Evolutionary conservation across 2,329 filamentous ascomycete species (phyloP), one percentile per base, ranked within the genome.

Genomic region (Trichothecium sympodiale): DNA sequence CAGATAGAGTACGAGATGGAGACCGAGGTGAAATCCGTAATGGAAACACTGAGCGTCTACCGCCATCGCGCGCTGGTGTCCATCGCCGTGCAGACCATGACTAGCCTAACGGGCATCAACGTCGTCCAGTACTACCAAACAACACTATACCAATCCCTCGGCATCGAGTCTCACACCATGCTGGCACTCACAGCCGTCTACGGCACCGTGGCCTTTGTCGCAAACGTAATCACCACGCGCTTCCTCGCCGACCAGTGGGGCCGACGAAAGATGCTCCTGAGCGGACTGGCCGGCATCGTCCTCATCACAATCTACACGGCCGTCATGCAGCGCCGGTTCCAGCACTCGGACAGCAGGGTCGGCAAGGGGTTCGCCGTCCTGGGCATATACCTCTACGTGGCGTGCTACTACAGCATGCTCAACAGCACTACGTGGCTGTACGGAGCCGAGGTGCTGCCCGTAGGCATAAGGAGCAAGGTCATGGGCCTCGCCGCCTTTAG

Each of bases 361-460:
- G 72, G 72, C 27, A 75, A 77, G 45, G 72, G 69, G 1, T 77
- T 76, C 46, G 68, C 72, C 1, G 64, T 77, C 18, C 53, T 76
- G 2, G 72, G 71, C 0, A 75, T 77, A 17, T 77, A 74, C 40
- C 54, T 76, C 1, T 76, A 75, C 41, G 71, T 69, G 2, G 62
- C 73, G 3, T 58, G 52, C 14, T 76, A 73, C 43, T 74, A 70
- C 41, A 58, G 60, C 15, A 63, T 71, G 59, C 59, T 73, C 12
- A 71, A 71, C 46, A 66, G 61, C 43, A 69, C 65, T 5, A 71
- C 67, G 5, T 71, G 67, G 67, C 52, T 70, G 0, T 74, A 74
- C 41, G 69, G 69, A 8, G 67, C 69, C 7, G 70, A 74, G 46
- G 62, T 74, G 4, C 48, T 74, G 3, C 70, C 69, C 0, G 65